Evolutionary conservation across 1,139 yeast species (phyloP).

Genomic region (Geotrichum histeridarum): DNA sequence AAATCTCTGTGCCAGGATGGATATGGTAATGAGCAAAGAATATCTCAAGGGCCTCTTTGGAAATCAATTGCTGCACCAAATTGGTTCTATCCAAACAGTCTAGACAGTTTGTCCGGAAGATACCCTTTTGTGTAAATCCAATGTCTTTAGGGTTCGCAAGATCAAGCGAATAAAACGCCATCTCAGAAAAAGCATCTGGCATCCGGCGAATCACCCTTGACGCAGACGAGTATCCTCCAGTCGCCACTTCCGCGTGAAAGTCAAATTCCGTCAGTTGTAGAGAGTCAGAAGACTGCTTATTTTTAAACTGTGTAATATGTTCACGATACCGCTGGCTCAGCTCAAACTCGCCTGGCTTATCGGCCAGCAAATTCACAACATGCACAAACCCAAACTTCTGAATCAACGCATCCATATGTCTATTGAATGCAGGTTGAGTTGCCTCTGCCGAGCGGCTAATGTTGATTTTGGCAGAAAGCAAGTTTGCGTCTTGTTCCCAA

Average conservation of each 20-base stretch:
- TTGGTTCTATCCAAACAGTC: conserved; percentile 96
- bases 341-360: conserved; percentile 71
- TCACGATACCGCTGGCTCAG: conserved; percentile 61
- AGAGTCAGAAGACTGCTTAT: conserved; percentile 42
- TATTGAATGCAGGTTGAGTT: conserved; percentile 81
- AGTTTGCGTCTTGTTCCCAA: conserved; percentile 94
- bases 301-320: conserved; percentile 45
- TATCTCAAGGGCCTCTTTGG: conserved; percentile 58
- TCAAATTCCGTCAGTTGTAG: conserved; percentile 71
- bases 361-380: conserved; percentile 74
- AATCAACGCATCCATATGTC: conserved; percentile 66
- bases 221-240: conserved; percentile 84
- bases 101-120: conserved; percentile 86
- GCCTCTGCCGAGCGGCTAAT: conserved; percentile 87
- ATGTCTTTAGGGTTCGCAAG: conserved; percentile 41
- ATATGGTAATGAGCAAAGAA: conserved; percentile 53
- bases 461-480: conserved; percentile 72
- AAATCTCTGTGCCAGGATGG: conserved; percentile 46
- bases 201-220: conserved; percentile 60
- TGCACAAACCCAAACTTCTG: conserved; percentile 82
- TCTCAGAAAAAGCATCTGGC: conserved; percentile 60
- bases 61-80: conserved; percentile 82
- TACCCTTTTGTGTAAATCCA: conserved; percentile 71
- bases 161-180: conserved; percentile 74
- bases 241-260: conserved; percentile 86